Percentiles rank a stretch among this genome's conserved stretches.
Evolutionary conservation across 805 yeast genomes (phyloP).

Genomic region (Starmerella ratchasimensis): DNA sequence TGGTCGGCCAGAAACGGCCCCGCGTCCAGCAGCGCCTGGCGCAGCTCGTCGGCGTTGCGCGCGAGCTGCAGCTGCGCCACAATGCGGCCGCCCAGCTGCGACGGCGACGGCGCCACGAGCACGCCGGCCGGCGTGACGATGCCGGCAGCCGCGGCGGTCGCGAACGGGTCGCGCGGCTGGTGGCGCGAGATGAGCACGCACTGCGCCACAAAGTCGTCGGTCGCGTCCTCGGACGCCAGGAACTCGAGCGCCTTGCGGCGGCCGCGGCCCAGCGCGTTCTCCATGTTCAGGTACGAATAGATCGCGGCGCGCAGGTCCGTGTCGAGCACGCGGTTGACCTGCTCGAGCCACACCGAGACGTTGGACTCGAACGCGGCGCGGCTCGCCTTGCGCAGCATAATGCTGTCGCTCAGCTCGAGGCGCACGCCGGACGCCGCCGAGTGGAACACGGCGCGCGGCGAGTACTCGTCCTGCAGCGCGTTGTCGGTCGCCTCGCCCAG

Average conservation of each 20-base stretch:
- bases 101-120: background rate
- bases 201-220: slow-evolving; percentile 16
- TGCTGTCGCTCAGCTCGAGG: slow-evolving; percentile 57
- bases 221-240: slow-evolving; percentile 33
- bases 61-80: slow-evolving; percentile 2
- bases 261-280: slow-evolving; percentile 40
- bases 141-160: background rate
- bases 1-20: slow-evolving; percentile 1
- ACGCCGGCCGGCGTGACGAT: no score
- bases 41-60: slow-evolving; percentile 1
- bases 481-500: slow-evolving; percentile 70
- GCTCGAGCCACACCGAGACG: slow-evolving; percentile 55
- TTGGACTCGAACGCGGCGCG: slow-evolving; percentile 43
- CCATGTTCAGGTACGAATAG: slow-evolving; percentile 48
- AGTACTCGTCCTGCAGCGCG: slow-evolving; percentile 70
- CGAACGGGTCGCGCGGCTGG: background rate
- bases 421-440: slow-evolving; percentile 35
- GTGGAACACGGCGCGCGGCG: slow-evolving; percentile 58
- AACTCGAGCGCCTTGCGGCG: slow-evolving; percentile 81
- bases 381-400: slow-evolving; percentile 59
- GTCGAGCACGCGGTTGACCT: slow-evolving; percentile 43
- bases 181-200: slow-evolving; percentile 10
- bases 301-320: slow-evolving; percentile 67
- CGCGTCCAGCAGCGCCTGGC: slow-evolving; percentile 4
- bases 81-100: no score